Evolutionary conservation across 106 monocot species (phyloP).

Genomic region (Gastrodia elata): DNA sequence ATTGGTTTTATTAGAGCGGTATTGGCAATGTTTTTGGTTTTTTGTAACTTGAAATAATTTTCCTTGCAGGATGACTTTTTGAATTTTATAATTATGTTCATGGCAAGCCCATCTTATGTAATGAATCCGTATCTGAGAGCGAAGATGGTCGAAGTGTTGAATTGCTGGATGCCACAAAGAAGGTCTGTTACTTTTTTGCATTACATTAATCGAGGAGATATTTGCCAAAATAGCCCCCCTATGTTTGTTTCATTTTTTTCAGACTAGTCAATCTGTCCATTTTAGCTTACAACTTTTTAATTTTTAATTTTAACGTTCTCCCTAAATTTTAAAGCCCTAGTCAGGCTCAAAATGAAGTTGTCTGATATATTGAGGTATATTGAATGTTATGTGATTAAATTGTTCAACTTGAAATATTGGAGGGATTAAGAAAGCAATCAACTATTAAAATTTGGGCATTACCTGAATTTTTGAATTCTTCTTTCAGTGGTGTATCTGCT

Average conservation of each 20-base stretch:
- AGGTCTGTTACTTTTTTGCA: constrained; percentile 27
- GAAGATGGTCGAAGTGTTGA: constrained; percentile 99
- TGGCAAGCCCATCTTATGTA: constrained; percentile 80
- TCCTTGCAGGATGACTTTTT: constrained; percentile 82
- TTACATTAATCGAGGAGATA: neutral
- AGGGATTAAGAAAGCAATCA: too few relatives aligned
- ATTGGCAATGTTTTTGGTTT: neutral
- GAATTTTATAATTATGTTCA: constrained; percentile 99
- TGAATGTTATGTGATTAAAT: too few relatives aligned
- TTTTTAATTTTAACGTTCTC: too few relatives aligned
- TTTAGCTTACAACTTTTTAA: too few relatives aligned
- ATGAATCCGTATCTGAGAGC: constrained; percentile 95
- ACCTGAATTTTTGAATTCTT: neutral
- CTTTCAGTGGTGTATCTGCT: constrained; percentile 55
- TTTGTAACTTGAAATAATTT: constrained; percentile 8
- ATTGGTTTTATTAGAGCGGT: too few relatives aligned
- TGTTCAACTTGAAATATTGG: too few relatives aligned
- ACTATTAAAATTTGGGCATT: neutral
- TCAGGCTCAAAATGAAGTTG: too few relatives aligned
- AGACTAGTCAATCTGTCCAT: too few relatives aligned
- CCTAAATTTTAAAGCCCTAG: too few relatives aligned
- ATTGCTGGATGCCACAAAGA: constrained; percentile 88
- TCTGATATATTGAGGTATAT: too few relatives aligned
- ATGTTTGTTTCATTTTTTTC: too few relatives aligned
- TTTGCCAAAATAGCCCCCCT: too few relatives aligned